phyloP scores from a whole-genome alignment of 768 basidiomycete species.

The Termitomyces sp. region DNA sequence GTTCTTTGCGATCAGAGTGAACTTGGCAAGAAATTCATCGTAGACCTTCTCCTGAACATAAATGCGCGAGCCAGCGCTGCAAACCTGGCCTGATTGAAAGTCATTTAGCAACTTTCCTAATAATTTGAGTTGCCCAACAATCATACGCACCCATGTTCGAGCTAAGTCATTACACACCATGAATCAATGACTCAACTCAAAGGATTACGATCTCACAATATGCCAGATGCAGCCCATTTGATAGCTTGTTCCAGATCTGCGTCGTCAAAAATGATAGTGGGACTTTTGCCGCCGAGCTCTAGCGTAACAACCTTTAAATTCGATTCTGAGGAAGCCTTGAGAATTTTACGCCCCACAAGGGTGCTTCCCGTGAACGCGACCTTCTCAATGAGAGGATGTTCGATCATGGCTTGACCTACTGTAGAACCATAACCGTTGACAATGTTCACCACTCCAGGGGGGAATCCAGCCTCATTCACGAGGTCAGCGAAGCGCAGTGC shows the following conservation, averaged over 20 bases:
- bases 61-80: slow-evolving; percentile 79
- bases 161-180: slow-evolving; percentile 3
- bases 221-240: slow-evolving; percentile 69
- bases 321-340: slow-evolving; percentile 46
- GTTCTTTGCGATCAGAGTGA: slow-evolving; percentile 42
- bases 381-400: slow-evolving; percentile 57
- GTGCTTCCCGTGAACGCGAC: slow-evolving; percentile 85
- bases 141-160: slow-evolving; percentile 30
- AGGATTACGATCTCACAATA: slow-evolving; percentile 49
- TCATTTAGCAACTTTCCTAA: too few relatives aligned
- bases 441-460: slow-evolving; percentile 55
- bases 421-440: slow-evolving; percentile 30
- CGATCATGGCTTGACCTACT: slow-evolving; percentile 57
- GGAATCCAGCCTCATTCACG: slow-evolving; percentile 61
- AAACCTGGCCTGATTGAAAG: slow-evolving; percentile 42
- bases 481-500: slow-evolving; percentile 48
- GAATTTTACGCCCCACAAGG: slow-evolving; percentile 68
- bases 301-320: too few relatives aligned
- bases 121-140: too few relatives aligned
- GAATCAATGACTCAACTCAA: neutral
- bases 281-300: slow-evolving; percentile 77
- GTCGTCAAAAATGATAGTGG: slow-evolving; percentile 67
- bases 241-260: slow-evolving; percentile 70
- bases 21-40: slow-evolving; percentile 65
- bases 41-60: slow-evolving; percentile 79